Conservation (phyloP, 257 asterid genomes). For the Salvia splendens region DNA sequence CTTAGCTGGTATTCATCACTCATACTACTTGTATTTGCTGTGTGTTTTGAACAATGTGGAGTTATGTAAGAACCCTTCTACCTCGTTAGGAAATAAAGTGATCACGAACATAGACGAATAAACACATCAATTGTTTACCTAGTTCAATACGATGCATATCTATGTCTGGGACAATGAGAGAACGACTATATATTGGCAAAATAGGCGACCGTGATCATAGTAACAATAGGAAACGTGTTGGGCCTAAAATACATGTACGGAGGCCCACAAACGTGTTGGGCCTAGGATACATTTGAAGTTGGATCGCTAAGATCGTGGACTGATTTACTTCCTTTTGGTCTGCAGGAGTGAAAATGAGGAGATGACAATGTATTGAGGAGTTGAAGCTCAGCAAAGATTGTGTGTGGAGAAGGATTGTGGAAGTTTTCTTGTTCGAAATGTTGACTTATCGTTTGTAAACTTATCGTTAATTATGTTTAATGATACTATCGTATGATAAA, state of each 20-base stretch:
- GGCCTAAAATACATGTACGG: too few species aligned
- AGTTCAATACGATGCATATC: too few species aligned
- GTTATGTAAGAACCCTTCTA: not conserved
- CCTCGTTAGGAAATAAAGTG: too few species aligned
- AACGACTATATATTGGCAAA: too few species aligned
- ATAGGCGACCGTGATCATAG: too few species aligned
- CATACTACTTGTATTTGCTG: not conserved
- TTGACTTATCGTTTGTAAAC: not conserved
- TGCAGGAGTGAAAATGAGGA: conserved; percentile 27
- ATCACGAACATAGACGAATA: too few species aligned
- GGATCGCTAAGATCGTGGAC: too few species aligned
- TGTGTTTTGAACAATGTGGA: not conserved
- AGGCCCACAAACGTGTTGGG: too few species aligned
- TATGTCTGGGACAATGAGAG: too few species aligned
- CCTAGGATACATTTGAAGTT: too few species aligned
- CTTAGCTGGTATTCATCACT: not conserved
- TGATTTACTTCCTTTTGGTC: not conserved
- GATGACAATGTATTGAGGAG: not conserved
- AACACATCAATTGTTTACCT: too few species aligned
- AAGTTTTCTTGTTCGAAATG: conserved; percentile 19
- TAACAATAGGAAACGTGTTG: too few species aligned
- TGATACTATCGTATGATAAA: not conserved
- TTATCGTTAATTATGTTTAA: conserved; percentile 7
- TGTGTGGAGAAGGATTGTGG: conserved; percentile 9
- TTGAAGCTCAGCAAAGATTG: not conserved